phyloP scores from a whole-genome alignment of 176 grass and related monocot species.

The Triticum dicoccoides region DNA sequence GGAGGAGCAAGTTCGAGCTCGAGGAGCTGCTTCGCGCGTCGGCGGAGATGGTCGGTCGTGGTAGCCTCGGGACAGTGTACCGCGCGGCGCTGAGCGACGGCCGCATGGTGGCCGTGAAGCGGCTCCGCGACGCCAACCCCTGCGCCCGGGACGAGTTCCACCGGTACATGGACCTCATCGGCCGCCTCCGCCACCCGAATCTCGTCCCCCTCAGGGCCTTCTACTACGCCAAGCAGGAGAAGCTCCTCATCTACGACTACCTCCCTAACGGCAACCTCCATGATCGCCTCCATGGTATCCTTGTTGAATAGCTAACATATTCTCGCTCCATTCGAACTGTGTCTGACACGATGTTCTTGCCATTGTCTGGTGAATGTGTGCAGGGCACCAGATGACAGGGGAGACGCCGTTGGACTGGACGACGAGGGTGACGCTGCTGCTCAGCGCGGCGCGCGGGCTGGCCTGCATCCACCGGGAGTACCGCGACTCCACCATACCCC shows the following conservation, averaged over 20 bases:
- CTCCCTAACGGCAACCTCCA: constrained; percentile 80
- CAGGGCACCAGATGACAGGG: constrained; percentile 52
- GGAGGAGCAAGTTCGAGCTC: constrained; percentile 58
- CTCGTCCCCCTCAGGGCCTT: constrained; percentile 69
- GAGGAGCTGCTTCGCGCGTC: constrained; percentile 90
- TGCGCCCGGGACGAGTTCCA: constrained; percentile 72
- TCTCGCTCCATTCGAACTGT: background rate
- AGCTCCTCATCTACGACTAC: constrained; percentile 90
- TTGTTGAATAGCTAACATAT: too few species aligned
- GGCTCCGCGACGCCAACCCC: constrained; percentile 69
- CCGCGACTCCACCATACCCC: constrained; percentile 41
- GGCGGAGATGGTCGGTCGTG: constrained; percentile 80
- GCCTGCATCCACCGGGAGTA: constrained; percentile 67
- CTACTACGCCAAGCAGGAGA: constrained; percentile 92
- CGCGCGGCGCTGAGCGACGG: constrained; percentile 75
- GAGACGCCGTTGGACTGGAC: constrained; percentile 66
- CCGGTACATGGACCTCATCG: constrained; percentile 90
- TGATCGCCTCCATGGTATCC: constrained; percentile 54
- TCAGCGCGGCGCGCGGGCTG: constrained; percentile 56
- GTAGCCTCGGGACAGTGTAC: constrained; percentile 82
- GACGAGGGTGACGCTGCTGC: constrained; percentile 48
- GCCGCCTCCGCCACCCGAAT: constrained; percentile 67
- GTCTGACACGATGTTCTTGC: background rate
- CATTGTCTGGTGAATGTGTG: background rate
- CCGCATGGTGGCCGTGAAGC: constrained; percentile 75